Evolutionary conservation across 2,329 filamentous ascomycete genomes (phyloP), one percentile per base, ranked within the genome.

Genomic region (Fusarium hostae): DNA sequence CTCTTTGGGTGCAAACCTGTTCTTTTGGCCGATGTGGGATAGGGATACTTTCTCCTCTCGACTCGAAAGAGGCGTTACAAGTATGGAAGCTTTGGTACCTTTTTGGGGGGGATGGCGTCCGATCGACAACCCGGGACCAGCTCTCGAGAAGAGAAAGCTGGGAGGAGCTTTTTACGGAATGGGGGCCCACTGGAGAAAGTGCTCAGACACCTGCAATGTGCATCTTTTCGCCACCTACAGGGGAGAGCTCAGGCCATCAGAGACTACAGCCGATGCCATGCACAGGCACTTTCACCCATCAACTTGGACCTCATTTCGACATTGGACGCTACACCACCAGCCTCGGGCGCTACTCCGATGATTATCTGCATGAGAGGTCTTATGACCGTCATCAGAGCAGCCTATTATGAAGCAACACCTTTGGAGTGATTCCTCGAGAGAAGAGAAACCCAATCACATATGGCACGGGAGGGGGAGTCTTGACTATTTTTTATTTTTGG

Each of bases 1-100:
- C 57, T 65, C 58, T 75, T 57, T 70, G 44, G 75, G 75, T 76
- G 75, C 75, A 69, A 77, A 76, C 75, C 75, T 68, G 63, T 63
- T 62, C 43, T 51, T 63, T 71, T 63, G 57, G 41, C 50, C 52
- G 52, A 64, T 59, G 44, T 68, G 65, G 65, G 32, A 39, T 61
- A 20, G 37, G 12, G n/a, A 24, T 18, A 28, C 30, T 43, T 66
- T 26, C 39, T 63, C 35, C 50, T 35, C 62, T 52, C 43, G 55
- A 57, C 41, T 47, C 48, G 40, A 41, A 40, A 51, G 59, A 69
- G 66, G 57, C 20, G 44, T 52, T 59, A 35, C 34, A 40, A 44
- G 26, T 28, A 41, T 54, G 18, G 40, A 59, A 66, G 66, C 41
- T 59, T 32, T 55, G 65, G 65, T 71, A 57, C 68, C 68, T 69